Evolutionary conservation across 2,329 filamentous ascomycete species (phyloP).

Genomic region (Coniochaeta ligniaria): DNA sequence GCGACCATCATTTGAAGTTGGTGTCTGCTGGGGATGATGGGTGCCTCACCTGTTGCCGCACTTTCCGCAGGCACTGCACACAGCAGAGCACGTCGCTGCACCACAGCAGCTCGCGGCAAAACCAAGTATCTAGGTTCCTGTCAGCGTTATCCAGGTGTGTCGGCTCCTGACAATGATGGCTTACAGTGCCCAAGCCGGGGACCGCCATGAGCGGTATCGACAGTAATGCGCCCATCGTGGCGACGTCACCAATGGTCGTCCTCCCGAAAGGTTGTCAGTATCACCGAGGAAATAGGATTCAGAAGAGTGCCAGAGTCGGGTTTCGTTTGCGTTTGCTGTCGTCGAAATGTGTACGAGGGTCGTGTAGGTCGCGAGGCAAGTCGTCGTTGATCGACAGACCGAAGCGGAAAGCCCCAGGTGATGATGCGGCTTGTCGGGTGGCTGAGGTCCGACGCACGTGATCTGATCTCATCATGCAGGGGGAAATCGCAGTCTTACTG

Average conservation of each 20-base stretch:
- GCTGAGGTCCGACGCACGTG: not conserved
- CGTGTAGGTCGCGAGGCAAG: not conserved
- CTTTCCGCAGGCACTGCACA: constrained; percentile 93
- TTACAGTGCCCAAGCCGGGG: constrained; percentile 66
- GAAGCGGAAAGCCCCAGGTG: not conserved
- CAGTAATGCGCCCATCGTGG: constrained; percentile 78
- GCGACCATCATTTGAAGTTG: not conserved
- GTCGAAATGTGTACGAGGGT: not conserved
- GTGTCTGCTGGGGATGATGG: not conserved
- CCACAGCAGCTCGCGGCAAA: constrained; percentile 89
- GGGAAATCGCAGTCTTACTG: not conserved
- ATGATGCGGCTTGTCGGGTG: not conserved
- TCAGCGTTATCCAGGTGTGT: not conserved
- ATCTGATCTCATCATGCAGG: not conserved
- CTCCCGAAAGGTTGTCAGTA: not conserved
- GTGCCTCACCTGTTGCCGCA: constrained; percentile 77
- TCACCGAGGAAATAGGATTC: not conserved
- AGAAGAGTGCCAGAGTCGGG: not conserved
- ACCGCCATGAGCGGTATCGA: constrained; percentile 85
- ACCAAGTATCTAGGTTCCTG: constrained; percentile 55
- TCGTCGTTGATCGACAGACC: not conserved
- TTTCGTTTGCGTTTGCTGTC: not conserved
- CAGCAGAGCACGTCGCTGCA: constrained; percentile 90
- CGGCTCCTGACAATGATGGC: constrained; percentile 21
- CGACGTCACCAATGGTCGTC: not conserved